A percentile compares a stretch with the other conserved stretches of the same genome.
These are phyloP conservation scores for Pelargonium australe DNA, from an alignment of 441 rosid genomes.

Conservation along the genomic window DNA sequence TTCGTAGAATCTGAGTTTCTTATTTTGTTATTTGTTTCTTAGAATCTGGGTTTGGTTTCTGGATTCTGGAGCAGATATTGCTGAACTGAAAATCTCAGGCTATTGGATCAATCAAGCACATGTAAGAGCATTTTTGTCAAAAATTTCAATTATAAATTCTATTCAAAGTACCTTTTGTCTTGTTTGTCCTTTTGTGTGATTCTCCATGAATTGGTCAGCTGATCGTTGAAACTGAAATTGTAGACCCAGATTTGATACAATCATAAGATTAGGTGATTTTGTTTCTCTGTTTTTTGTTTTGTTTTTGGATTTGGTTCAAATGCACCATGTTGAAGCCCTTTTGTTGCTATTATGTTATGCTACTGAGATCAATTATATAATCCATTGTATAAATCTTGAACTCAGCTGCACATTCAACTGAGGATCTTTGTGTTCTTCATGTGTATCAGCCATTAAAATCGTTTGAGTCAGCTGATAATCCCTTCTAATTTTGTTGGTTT, in stretches of 20 bases:
- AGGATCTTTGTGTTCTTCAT: constrained; percentile 2
- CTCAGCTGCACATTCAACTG: constrained; percentile 8
- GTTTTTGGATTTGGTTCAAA: constrained; percentile 7
- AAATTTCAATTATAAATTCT: constrained; percentile 3
- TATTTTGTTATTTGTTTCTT: constrained; percentile 11
- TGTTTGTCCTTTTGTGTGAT: constrained; percentile 12
- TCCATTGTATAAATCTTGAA: constrained; percentile 18
- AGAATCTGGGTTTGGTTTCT: constrained; percentile 26
- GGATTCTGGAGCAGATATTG: constrained; percentile 42
- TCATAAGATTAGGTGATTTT: background rate
- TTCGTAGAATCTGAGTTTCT: background rate
- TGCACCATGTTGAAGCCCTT: background rate
- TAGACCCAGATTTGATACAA: constrained; percentile 10
- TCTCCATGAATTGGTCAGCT: constrained; percentile 1
- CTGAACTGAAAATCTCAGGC: constrained; percentile 31
- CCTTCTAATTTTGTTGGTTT: background rate
- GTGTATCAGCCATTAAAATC: background rate
- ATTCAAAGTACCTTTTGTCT: constrained; percentile 1
- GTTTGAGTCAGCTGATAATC: background rate
- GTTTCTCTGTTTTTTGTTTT: background rate
- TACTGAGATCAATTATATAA: background rate
- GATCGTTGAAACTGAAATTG: background rate
- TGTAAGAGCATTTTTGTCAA: constrained; percentile 36
- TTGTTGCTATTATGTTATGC: background rate
- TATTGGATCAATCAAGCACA: constrained; percentile 36